A percentile compares a stretch with the other conserved stretches of the same genome.
phyloP scores from a whole-genome alignment of 2,329 filamentous ascomycete species.

The Hypoxylon sp. region DNA sequence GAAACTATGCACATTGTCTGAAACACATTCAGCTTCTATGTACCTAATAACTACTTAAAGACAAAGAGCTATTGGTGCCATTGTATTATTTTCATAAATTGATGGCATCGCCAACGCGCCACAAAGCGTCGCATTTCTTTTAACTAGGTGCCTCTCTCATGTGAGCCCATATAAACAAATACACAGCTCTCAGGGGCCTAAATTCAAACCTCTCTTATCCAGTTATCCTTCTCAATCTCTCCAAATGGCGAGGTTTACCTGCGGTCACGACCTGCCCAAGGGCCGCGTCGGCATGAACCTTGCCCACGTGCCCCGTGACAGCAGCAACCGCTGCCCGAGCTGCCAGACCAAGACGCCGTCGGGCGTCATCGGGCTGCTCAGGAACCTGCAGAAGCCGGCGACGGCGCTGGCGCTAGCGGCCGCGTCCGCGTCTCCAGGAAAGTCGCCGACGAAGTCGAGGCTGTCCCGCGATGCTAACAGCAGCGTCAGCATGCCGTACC shows the following conservation, averaged over 20 bases:
- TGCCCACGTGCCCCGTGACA: constrained; percentile 17
- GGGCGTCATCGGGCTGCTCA: constrained; percentile 4
- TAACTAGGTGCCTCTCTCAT: neutral
- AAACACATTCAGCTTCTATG: neutral
- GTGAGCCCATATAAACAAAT: neutral
- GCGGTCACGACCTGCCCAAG: constrained; percentile 21
- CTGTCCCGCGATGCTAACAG: constrained; percentile 2
- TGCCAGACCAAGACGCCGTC: constrained; percentile 13
- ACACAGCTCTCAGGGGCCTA: neutral
- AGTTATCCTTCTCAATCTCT: neutral
- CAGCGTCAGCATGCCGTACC: constrained; percentile 4
- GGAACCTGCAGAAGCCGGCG: constrained; percentile 1
- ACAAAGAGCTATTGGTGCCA: neutral
- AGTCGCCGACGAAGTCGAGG: neutral
- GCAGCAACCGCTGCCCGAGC: constrained; percentile 14
- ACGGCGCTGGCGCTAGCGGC: too few species aligned
- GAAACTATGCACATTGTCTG: neutral
- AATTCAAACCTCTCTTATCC: neutral
- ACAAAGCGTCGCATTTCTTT: neutral
- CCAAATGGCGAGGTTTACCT: constrained; percentile 19
- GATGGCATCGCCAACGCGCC: neutral
- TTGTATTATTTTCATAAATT: neutral
- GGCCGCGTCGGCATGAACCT: constrained; percentile 23
- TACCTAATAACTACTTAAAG: too few species aligned
- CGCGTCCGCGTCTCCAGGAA: too few species aligned